These are phyloP conservation scores for Ustilago vetiveriae DNA, from an alignment of 1,284 basidiomycete species.

Conservation along the genomic window DNA sequence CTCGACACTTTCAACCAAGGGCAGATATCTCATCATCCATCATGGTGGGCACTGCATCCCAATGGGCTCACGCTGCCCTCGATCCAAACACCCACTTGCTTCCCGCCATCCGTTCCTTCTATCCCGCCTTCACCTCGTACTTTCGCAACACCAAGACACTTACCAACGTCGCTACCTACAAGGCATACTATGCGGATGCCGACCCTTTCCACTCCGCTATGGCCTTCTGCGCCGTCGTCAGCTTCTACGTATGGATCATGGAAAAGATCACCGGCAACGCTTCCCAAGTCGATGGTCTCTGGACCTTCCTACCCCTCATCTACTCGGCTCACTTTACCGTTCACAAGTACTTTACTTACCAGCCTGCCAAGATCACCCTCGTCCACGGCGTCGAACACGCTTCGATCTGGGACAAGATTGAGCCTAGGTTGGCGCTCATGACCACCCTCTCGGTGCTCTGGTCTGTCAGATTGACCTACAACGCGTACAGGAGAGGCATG, in stretches of 20 bases:
- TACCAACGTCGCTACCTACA: conserved; percentile 35
- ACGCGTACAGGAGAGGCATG: conserved; percentile 84
- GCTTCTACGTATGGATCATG: conserved; percentile 53
- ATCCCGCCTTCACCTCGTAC: conserved; percentile 27
- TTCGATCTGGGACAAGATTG: conserved; percentile 50
- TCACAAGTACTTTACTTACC: conserved; percentile 52
- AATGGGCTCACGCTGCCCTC: conserved; percentile 48
- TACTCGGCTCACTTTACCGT: conserved; percentile 61
- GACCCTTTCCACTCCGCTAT: conserved; percentile 58
- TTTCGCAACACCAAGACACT: conserved; percentile 31
- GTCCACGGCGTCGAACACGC: conserved; percentile 35
- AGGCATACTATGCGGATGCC: conserved; percentile 51
- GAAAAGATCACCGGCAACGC: conserved; percentile 62
- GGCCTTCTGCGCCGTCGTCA: conserved; percentile 50
- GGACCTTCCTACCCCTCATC: conserved; percentile 62
- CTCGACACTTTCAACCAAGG: too few relatives aligned
- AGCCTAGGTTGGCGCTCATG: conserved; percentile 67
- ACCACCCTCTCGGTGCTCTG: conserved; percentile 65
- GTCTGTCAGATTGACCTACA: conserved; percentile 76
- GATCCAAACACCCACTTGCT: conserved; percentile 42
- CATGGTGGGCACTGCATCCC: conserved; percentile 20
- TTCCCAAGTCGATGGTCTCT: conserved; percentile 61
- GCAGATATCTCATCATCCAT: background rate
- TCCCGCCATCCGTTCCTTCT: conserved; percentile 44
- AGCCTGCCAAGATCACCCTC: conserved; percentile 39